Evolutionary conservation across 805 yeast species (phyloP), one percentile per base, ranked within the genome.

Genomic region (Ascoidea rubescens): DNA sequence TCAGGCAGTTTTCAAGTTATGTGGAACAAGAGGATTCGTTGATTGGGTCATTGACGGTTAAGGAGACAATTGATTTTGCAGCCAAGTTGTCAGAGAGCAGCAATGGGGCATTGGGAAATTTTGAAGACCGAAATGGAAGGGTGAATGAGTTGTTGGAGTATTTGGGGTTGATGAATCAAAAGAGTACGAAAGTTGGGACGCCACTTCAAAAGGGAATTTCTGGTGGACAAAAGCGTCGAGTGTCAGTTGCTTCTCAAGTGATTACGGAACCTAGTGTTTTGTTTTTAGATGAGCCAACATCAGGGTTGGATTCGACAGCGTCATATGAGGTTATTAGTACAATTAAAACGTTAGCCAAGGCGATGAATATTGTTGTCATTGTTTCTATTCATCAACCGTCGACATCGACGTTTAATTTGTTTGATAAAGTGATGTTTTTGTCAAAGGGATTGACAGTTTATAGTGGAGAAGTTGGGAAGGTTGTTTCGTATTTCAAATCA

Each of bases 371-470:
- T n/a, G 28, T 45, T 21, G 28, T 45, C 4, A 12, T 45, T 10
- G 28, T 45, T 12, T 45, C 72, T 12, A 68, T 68, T 48, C 72
- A 68, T 56, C 71, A 67, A 58, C 71, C 71, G 12, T 63, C 67
- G 1, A 57, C 67, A 6, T 58, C 61, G 0, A 61, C 65, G 17
- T 67, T 67, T 52, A 59, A 64, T 44, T 56, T 61, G 48, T 67
- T 61, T 53, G 66, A 65, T 53, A 56, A 55, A 43, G 62, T 62
- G 5, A 37, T 59, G 31, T 60, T 64, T 32, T 54, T 64, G 32
- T 53, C 64, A 8, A 64, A 65, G 44, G 67, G 68, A 5, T 58
- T 61, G 32, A 51, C 58, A 21, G 54, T 21, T 21, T 21, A 21
- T 52, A 51, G 55, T 49, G 67, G 63, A 5, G 43, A 43, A 5